These are phyloP conservation scores for Cordyceps militaris DNA, from an alignment of 2,329 filamentous ascomycete species.

Conservation along the genomic window DNA sequence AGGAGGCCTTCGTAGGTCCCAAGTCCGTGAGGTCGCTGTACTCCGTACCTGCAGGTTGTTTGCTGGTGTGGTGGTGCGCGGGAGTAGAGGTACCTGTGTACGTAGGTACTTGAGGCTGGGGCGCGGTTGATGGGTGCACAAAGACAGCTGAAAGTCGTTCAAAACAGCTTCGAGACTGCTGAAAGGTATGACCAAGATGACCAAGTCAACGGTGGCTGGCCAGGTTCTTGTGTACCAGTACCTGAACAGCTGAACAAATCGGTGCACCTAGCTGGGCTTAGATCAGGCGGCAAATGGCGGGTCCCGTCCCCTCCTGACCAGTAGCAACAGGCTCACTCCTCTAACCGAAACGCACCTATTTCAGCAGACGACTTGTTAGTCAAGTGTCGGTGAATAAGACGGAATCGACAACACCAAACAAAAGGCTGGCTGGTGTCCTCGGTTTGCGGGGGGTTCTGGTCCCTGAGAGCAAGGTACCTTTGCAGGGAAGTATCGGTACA, in stretches of 20 bases:
- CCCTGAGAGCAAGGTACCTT: not conserved
- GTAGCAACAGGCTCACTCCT: not conserved
- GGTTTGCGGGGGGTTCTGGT: not conserved
- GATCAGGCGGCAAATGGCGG: conserved; percentile 5
- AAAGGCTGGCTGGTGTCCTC: too few species aligned
- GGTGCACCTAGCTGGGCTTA: not conserved
- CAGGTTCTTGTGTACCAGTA: not conserved
- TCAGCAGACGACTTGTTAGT: not conserved
- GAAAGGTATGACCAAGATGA: not conserved
- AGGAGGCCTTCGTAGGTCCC: not conserved
- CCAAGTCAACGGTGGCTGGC: not conserved
- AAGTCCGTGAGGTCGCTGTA: not conserved
- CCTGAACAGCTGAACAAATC: not conserved
- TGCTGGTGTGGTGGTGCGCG: not conserved
- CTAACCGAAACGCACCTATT: not conserved
- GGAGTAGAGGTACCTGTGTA: not conserved
- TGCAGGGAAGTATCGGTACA: not conserved
- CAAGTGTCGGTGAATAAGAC: conserved; percentile 10
- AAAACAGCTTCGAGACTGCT: not conserved
- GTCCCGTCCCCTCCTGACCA: not conserved
- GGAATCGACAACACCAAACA: not conserved
- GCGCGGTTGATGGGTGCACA: not conserved
- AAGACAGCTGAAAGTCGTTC: not conserved
- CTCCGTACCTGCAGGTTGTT: too few species aligned
- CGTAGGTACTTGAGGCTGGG: not conserved